phyloP scores from a whole-genome alignment of 257 asterid species.

The Misopates orontium region DNA sequence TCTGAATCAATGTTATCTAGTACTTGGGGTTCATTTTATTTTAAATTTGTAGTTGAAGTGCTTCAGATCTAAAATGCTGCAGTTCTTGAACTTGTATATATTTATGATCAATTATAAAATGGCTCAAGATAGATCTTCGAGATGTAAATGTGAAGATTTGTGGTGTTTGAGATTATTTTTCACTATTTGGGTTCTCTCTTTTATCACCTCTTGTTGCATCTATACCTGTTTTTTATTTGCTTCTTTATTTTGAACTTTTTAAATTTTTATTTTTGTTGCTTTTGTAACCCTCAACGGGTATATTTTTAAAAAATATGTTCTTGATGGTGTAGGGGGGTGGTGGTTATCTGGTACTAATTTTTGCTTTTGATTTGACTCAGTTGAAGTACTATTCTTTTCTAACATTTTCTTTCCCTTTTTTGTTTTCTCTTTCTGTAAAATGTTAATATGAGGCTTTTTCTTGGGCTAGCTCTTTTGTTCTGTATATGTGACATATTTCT shows the following conservation, averaged over 20 bases:
- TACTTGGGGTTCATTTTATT: background rate
- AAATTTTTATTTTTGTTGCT: background rate
- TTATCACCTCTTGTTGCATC: background rate
- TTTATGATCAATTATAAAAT: conserved; percentile 1
- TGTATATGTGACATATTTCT: conserved; percentile 13
- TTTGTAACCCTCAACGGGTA: background rate
- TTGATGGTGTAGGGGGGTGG: too few species aligned
- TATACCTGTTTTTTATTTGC: background rate
- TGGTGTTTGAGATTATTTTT: conserved; percentile 14
- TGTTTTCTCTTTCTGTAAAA: background rate
- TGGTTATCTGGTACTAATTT: conserved; percentile 5
- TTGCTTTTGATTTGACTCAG: conserved; percentile 1
- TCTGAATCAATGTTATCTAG: conserved; percentile 47
- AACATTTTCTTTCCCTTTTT: background rate
- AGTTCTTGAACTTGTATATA: conserved; percentile 13
- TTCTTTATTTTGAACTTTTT: too few species aligned
- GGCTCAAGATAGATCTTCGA: conserved; percentile 29
- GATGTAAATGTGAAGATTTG: conserved; percentile 3
- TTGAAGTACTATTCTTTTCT: conserved; percentile 9
- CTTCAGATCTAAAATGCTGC: background rate
- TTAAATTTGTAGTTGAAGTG: conserved; percentile 22
- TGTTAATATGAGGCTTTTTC: background rate
- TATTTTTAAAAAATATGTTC: too few species aligned
- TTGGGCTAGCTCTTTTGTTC: background rate
- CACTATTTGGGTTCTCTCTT: background rate